phyloP scores from a whole-genome alignment of 805 yeast species.

The Candida chauliodis region DNA sequence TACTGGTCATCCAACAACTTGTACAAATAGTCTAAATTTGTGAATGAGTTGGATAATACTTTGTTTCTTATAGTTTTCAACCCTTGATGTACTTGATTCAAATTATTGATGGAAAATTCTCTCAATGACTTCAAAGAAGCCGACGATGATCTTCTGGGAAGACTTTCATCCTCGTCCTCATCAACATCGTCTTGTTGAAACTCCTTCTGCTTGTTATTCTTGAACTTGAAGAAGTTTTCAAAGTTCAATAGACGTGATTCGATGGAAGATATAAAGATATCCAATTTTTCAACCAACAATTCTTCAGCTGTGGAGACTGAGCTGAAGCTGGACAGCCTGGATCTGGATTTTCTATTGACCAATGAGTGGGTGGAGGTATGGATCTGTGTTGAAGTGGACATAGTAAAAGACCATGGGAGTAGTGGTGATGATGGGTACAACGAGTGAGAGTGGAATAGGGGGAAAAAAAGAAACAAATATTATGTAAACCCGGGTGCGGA shows the following conservation, averaged over 20 bases:
- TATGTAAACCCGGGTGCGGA: no score
- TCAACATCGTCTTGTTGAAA: not conserved
- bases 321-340: conserved; percentile 5
- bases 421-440: no score
- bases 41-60: conserved; percentile 33
- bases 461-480: no score
- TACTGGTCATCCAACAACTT: conserved; percentile 40
- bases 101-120: conserved; percentile 28
- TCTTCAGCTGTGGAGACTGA: conserved; percentile 29
- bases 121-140: conserved; percentile 27
- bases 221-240: conserved; percentile 36
- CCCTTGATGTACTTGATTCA: conserved; percentile 34
- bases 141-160: conserved; percentile 22
- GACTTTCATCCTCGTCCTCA: conserved; percentile 1
- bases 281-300: conserved; percentile 37
- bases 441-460: no score
- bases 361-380: not conserved
- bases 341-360: not conserved
- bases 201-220: conserved; percentile 6
- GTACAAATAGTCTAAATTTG: conserved; percentile 37
- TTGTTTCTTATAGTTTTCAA: conserved; percentile 32
- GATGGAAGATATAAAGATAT: conserved; percentile 39
- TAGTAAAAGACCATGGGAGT: no score
- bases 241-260: conserved; percentile 38
- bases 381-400: conserved; percentile 1